Percentiles rank a stretch among this genome's conserved stretches.
Evolutionary conservation across 768 basidiomycete species (phyloP).

Genomic region (Tephrocybe sp.): DNA sequence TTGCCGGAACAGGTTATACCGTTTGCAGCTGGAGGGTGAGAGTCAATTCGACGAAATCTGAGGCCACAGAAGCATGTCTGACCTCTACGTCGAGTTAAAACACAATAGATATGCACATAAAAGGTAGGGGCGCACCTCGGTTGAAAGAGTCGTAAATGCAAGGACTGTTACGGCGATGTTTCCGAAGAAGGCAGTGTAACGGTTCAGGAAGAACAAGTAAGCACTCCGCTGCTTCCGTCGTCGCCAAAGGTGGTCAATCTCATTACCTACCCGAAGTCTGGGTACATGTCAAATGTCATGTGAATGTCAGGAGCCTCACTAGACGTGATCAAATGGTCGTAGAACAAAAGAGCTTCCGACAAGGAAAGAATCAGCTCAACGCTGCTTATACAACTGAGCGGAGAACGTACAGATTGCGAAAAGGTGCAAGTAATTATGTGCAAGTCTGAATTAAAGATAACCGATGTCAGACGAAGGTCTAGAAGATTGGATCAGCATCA

Average conservation of each 20-base stretch:
- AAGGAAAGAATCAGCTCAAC: background rate
- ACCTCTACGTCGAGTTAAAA: conserved; percentile 13
- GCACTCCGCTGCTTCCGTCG: conserved; percentile 34
- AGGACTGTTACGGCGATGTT: conserved; percentile 29
- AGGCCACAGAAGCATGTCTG: background rate
- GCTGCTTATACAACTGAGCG: background rate
- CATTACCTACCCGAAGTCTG: conserved; percentile 24
- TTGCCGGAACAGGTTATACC: conserved; percentile 37
- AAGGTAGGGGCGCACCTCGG: conserved; percentile 17
- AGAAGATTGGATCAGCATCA: background rate
- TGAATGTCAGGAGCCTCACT: conserved; percentile 19
- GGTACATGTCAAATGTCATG: background rate
- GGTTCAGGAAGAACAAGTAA: conserved; percentile 46
- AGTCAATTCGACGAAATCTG: background rate
- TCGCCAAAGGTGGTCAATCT: conserved; percentile 44
- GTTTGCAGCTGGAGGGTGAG: conserved; percentile 32
- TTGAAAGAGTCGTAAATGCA: conserved; percentile 24
- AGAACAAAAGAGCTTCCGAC: conserved; percentile 35
- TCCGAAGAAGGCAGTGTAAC: conserved; percentile 44
- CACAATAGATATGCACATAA: background rate
- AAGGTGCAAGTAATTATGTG: conserved; percentile 30
- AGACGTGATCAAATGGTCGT: conserved; percentile 36
- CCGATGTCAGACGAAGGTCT: too few species aligned
- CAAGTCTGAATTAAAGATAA: conserved; percentile 13
- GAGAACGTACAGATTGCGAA: conserved; percentile 30